A percentile compares a stretch with the other conserved stretches of the same genome.
Evolutionary conservation across 225 moss, liverwort and hornwort species (phyloP).

Genomic region (Thuidium tamariscinum): DNA sequence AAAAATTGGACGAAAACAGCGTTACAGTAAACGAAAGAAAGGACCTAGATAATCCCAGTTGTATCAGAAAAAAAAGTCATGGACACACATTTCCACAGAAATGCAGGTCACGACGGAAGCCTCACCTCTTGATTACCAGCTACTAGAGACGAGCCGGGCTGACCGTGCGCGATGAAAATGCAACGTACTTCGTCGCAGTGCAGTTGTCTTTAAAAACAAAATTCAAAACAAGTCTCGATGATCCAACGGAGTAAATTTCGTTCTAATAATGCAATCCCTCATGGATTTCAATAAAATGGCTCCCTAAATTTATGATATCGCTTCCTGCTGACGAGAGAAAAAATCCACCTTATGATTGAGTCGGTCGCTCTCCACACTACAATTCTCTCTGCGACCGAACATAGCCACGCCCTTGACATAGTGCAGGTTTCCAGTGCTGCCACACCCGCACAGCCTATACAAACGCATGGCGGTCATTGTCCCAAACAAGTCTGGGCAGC

Average conservation of each 20-base stretch:
- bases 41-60: not conserved
- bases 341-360: slow-evolving; percentile 19
- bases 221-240: not conserved
- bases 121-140: slow-evolving; percentile 18
- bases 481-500: not conserved
- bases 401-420: slow-evolving; percentile 10
- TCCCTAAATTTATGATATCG: slow-evolving; percentile 15
- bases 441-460: slow-evolving; percentile 8
- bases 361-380: slow-evolving; percentile 8
- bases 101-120: not conserved
- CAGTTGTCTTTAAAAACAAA: not conserved
- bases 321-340: slow-evolving; percentile 34
- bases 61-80: not conserved
- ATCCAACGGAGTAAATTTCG: not conserved
- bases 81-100: not conserved
- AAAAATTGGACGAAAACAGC: not conserved
- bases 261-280: not conserved
- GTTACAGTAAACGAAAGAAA: not conserved
- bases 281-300: not conserved
- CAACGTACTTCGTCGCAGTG: not conserved
- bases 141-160: not conserved
- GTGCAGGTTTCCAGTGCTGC: slow-evolving; percentile 3
- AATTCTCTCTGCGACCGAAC: slow-evolving; percentile 3
- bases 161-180: not conserved
- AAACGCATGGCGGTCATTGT: slow-evolving; percentile 12